Conservation (phyloP, 2,329 filamentous ascomycete genomes). For the Corinectria fuckeliana region DNA sequence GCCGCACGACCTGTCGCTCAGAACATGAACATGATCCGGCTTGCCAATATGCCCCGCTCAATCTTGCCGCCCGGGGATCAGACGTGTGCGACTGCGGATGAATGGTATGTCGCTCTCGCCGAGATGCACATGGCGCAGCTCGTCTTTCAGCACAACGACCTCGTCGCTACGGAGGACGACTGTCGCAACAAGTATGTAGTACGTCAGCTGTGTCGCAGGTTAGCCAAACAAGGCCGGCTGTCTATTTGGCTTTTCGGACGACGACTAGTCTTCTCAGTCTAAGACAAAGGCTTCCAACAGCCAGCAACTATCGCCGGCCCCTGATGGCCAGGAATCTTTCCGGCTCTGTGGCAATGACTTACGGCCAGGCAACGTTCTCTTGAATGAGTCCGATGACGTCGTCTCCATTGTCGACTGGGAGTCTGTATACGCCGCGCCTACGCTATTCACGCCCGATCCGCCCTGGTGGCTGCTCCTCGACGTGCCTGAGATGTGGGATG, state of each 20-base stretch:
- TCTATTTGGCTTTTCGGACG: slow-evolving; percentile 38
- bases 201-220: slow-evolving; percentile 47
- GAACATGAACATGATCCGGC: no score
- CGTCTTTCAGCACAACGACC: slow-evolving; percentile 50
- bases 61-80: no score
- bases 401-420: slow-evolving; percentile 49
- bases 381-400: slow-evolving; percentile 36
- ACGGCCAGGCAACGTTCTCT: slow-evolving; percentile 40
- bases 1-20: no score
- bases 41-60: no score
- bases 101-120: slow-evolving; percentile 48
- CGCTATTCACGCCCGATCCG: slow-evolving; percentile 44
- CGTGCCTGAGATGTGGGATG: slow-evolving; percentile 41
- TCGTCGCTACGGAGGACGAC: slow-evolving; percentile 46
- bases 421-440: slow-evolving; percentile 42
- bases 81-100: no score
- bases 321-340: no score
- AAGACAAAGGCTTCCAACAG: no score
- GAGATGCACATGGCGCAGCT: slow-evolving; percentile 51
- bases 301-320: slow-evolving; percentile 19
- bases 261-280: slow-evolving; percentile 14
- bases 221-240: slow-evolving; percentile 37
- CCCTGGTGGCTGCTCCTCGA: slow-evolving; percentile 50
- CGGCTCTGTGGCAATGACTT: slow-evolving; percentile 45
- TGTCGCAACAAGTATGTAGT: slow-evolving; percentile 51